Evolutionary conservation across 805 yeast species (phyloP), one percentile per base, ranked within the genome.

Genomic region (Candida fluviatilis): DNA sequence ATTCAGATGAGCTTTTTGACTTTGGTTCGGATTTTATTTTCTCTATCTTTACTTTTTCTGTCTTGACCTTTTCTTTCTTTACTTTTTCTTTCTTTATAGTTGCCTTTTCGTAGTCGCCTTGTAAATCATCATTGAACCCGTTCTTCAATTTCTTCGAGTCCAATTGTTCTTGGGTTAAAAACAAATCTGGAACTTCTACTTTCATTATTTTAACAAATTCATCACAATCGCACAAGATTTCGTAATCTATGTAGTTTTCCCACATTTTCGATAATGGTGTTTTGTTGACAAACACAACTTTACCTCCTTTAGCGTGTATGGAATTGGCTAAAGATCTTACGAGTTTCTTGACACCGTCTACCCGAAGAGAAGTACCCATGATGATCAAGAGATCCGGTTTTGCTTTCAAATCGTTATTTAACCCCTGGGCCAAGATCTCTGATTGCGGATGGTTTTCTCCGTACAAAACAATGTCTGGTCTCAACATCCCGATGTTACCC

Each of bases 381-480:
- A 91, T 84, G n/a, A 91, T 62, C 34, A 93, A 69, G 43, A 86
- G 56, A 53, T 89, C 95, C 0, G 97, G 95, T 42, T 66, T 71
- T 31, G 75, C 65, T 42, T 66, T 70, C 41, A 87, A 53, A 61
- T 91, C 98, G 15, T 73, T 67, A 35, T 67, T 72, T 28, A 86
- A 61, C 5, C 89, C 88, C 34, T 71, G 72, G 2, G 95, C 84
- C 30, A 91, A 78, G n/a, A 70, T 62, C 43, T 87, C 96, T 4
- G 89, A 80, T 45, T 79, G 78, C 1, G 96, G 96, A 59, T 91
- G 98, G 51, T 89, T 82, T 55, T 91, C 98, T 2, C 97, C 97
- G 57, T 91, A 91, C 16, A 91, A 69, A 1, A 91, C 95, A 41
- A 91, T 89, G 51, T 84, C 84, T 4, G 99, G 99, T 40, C 96